Percentiles rank a stretch among this genome's conserved stretches.
Evolutionary conservation across 2,329 filamentous ascomycete species (phyloP).

Genomic region (Nannizzia gypsea): DNA sequence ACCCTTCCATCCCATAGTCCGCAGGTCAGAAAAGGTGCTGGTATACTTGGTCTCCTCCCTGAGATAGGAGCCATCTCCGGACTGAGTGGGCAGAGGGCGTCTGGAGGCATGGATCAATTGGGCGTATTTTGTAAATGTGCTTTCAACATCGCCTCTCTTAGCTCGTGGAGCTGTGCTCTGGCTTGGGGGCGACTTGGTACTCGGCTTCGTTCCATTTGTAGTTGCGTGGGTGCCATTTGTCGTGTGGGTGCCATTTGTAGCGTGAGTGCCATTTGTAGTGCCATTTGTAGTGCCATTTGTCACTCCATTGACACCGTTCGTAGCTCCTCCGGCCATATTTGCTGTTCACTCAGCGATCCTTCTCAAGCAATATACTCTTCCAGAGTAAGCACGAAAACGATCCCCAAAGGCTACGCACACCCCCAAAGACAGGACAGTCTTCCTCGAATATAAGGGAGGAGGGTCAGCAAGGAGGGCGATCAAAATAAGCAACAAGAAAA

Average conservation of each 20-base stretch:
- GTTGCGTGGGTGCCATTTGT: conserved; percentile 1
- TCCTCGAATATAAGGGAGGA: background rate
- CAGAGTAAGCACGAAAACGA: background rate
- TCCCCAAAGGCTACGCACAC: background rate
- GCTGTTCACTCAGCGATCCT: background rate
- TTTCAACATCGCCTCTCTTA: conserved; percentile 31
- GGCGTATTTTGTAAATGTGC: conserved; percentile 34
- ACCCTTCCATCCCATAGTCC: conserved; percentile 45
- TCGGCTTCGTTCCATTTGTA: conserved; percentile 6
- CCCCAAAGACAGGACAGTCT: background rate
- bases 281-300: conserved; percentile 7
- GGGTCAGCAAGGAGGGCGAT: too few species aligned
- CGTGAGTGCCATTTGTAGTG: background rate
- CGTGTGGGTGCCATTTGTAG: conserved; percentile 6
- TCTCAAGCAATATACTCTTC: background rate
- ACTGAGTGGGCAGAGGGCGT: conserved; percentile 52
- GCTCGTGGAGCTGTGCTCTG: conserved; percentile 19
- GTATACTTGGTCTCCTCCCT: conserved; percentile 37
- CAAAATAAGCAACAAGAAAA: too few species aligned
- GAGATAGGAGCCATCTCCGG: conserved; percentile 51
- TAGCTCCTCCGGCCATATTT: background rate
- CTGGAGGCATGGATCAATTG: conserved; percentile 43
- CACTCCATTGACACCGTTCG: conserved; percentile 6
- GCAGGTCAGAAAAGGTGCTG: conserved; percentile 47
- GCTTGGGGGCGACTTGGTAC: background rate